Evolutionary conservation across 441 rosid species (phyloP), one percentile per base, ranked within the genome.

Genomic region (Macaranga tanarius): DNA sequence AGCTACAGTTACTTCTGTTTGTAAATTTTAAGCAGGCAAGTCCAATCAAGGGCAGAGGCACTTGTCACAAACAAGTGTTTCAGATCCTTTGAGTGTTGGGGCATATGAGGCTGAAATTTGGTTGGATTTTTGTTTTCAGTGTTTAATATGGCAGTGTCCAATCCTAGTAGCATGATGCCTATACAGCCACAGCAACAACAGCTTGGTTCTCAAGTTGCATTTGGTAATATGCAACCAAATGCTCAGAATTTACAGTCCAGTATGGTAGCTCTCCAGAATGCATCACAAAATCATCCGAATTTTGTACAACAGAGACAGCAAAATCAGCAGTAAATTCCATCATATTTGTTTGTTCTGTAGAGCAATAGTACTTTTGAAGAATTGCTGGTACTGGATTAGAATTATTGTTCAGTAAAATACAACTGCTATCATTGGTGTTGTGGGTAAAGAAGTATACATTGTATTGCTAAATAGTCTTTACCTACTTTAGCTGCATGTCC

Each of bases 231-330:
- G 94, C 85, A 77, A 65, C 79, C 82, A 23, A 92, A 88, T 83
- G 80, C 89, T 71, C 91, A 91, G 86, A 85, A 78, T 80, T 73
- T 91, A 76, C 98, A 91, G 73, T 61, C 96, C 47, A 79, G 82
- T 75, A 90, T 90, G 95, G 90, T 75, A n/a, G 76, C 85, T 10
- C 90, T 87, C 75, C 97, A 90, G 78, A 93, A 89, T 69, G 65
- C 83, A 26, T 69, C 80, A 13, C 92, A 87, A 78, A 89, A 75
- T 64, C 96, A 86, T 61, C 87, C 88, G 31, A 83, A 81, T 76
- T 88, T 84, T 54, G 70, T 81, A 17, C 97, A 93, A 69, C 97
- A 93, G 83, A 87, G 97, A 73, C 98, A 88, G 76, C 97, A 86
- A 79, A 92, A 86, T 81, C 97, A 86, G 73, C 98, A 90, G 86